Base-by-base conservation (phyloP, 306 rosid genomes). In the Trichosanthes truncata region DNA sequence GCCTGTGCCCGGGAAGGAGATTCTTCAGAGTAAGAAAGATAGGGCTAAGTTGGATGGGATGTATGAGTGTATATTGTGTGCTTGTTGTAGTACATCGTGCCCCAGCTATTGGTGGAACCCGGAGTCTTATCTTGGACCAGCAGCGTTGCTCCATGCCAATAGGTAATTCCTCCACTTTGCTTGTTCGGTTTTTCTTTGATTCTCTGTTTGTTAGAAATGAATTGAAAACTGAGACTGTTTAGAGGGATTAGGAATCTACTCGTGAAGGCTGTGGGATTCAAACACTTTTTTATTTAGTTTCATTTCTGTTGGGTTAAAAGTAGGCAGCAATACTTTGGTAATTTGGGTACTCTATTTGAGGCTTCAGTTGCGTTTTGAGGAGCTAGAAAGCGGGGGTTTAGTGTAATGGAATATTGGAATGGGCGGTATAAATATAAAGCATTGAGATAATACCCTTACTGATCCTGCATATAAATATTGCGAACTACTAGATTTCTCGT, bases 81-180 rank as follows among this genome's bases (percentile, higher is more conserved):
- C 98, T 21, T 96, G 99, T 82, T 96, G 99, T 81, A 96, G 98
- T 88, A 93, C 99, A 9, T 91, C 99, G 29, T 96, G 99, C 87
- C 99, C 99, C 26, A 96, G 99, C 85, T 96, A 96, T 84, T 96
- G 99, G 99, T 96, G 99, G 99, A 96, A 96, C 81, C 96, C 99
- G 3, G 98, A 96, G 89, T 82, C 93, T 7, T 96, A 96, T 83
- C 89, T 96, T 38, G 99, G 99, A 6, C 99, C 99, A 4, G 99
- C 99, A 0, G 97, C 99, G 20, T 78, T 96, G 89, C 99, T 96
- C 71, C 97, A 93, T 43, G 99, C 99, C 81, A 93, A 96, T 78
- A 86, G 99, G 99, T 96, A 89, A 74, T 31, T 45, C 7, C 33
- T 48, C 20, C 59, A 72, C 40, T 45, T 26, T 6, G 26, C 25